Base-by-base conservation (phyloP, 2,329 filamentous ascomycete species). In the Beauveria rudraprayagi region DNA sequence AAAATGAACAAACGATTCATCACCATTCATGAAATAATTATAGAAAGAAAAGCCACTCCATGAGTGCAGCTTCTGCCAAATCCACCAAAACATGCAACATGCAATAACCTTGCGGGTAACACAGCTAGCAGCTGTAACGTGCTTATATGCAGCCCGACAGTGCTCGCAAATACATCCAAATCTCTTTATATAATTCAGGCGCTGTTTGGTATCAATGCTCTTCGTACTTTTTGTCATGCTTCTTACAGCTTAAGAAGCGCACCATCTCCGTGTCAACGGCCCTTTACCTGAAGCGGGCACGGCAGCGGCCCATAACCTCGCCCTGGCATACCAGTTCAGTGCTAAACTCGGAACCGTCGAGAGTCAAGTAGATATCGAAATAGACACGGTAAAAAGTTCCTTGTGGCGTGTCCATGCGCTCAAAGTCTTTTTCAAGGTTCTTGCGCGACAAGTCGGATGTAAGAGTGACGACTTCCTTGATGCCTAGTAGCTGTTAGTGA, bases 401-500 rank as follows among this genome's bases (percentile, higher is more conserved):
- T 75, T 99, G 93, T 6, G 94, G 92, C 1, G 94, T 97, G 73
- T 97, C 94, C 94, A 97, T 97, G 72, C 94, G 87, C 78, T 99
- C 94, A 70, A 99, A 99, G 75, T 99, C 94, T 77, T 97, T 97
- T 76, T 99, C 94, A 14, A 99, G 87, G 73, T 97, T 97, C 83
- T 97, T 99, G 69, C 93, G 89, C 54, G 92, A 97, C 61, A 99
- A 82, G 73, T 99, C 94, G 2, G 93, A 97, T 2, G 94, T 97
- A 56, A 99, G 86, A 1, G 94, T 99, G 66, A 97, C 94, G 61
- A 97, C 92, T 77, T 97, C 94, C 83, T 97, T 97, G 84, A 97
- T 97, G 67, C 92, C 93, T 97, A 67, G 65, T 63, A 43, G 61
- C 17, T 53, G 66, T 71, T 72, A 74, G 73, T 17, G n/a, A 11